Evolutionary conservation across 177 flowering plant species (phyloP).

Genomic region (Vitis hybrid): DNA sequence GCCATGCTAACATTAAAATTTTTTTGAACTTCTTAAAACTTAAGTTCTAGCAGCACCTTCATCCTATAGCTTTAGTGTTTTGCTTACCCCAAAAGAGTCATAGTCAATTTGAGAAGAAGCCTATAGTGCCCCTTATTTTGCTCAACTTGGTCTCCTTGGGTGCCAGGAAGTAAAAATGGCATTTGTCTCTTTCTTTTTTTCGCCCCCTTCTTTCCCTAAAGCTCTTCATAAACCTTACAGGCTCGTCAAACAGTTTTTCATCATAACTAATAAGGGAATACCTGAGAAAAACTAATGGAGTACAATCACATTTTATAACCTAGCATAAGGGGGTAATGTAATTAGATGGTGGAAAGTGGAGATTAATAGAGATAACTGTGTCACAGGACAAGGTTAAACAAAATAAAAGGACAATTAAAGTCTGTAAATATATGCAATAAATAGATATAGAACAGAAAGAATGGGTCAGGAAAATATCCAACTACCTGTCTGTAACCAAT

Average conservation of each 20-base stretch:
- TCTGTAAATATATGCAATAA: background rate
- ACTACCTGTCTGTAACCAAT: slow-evolving; percentile 94
- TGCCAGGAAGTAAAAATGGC: too few species aligned
- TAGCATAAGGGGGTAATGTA: background rate
- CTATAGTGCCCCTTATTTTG: too few species aligned
- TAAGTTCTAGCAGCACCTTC: too few species aligned
- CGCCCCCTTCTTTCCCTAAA: too few species aligned
- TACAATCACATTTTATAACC: background rate
- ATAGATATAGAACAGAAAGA: background rate
- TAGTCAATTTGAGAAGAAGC: too few species aligned
- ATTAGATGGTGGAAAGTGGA: background rate
- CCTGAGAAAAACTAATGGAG: background rate
- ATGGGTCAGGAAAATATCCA: background rate
- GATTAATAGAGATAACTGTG: background rate
- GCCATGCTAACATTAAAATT: too few species aligned
- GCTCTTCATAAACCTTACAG: too few species aligned
- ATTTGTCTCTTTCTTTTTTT: too few species aligned
- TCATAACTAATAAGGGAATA: background rate
- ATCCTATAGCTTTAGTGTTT: too few species aligned
- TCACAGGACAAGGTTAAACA: background rate
- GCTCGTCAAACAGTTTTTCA: background rate
- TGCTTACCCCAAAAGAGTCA: too few species aligned
- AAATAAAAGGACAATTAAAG: background rate
- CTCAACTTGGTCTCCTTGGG: too few species aligned
- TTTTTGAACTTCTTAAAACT: too few species aligned